These are phyloP conservation scores for Hortiboletus campestris DNA, from an alignment of 768 basidiomycete species.

Conservation along the genomic window DNA sequence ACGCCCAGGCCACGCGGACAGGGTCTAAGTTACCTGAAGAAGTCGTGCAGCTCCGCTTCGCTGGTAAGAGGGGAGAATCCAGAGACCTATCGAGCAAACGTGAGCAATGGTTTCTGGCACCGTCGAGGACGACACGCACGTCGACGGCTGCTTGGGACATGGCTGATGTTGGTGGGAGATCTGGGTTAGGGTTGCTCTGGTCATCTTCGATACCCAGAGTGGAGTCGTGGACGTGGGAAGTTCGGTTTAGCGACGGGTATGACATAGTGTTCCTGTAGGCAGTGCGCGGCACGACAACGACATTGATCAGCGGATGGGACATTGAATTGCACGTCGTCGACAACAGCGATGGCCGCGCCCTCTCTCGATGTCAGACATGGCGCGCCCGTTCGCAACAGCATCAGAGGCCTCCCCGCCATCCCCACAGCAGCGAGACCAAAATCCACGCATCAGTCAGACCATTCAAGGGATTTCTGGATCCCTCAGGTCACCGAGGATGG, in stretches of 20 bases:
- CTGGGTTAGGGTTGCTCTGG: background rate
- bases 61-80: slow-evolving; percentile 66
- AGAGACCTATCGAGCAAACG: slow-evolving; percentile 52
- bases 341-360: slow-evolving; percentile 21
- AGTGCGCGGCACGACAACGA: slow-evolving; percentile 12
- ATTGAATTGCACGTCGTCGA: background rate
- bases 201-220: background rate
- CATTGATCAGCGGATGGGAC: slow-evolving; percentile 4
- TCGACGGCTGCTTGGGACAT: slow-evolving; percentile 31
- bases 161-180: background rate
- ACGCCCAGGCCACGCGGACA: background rate
- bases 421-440: slow-evolving; percentile 8
- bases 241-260: background rate
- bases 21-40: slow-evolving; percentile 73
- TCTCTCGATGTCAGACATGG: slow-evolving; percentile 3
- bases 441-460: slow-evolving; percentile 2
- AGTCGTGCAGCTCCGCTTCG: slow-evolving; percentile 68
- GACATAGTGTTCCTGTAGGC: slow-evolving; percentile 11
- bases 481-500: slow-evolving; percentile 79
- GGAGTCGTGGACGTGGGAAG: slow-evolving; percentile 12
- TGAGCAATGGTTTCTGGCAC: background rate
- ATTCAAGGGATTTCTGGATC: slow-evolving; percentile 81
- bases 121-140: slow-evolving; percentile 31
- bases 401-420: slow-evolving; percentile 32
- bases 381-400: slow-evolving; percentile 15